phyloP scores from a whole-genome alignment of 2,329 filamentous ascomycete genomes.

The Aspergillus sp. region DNA sequence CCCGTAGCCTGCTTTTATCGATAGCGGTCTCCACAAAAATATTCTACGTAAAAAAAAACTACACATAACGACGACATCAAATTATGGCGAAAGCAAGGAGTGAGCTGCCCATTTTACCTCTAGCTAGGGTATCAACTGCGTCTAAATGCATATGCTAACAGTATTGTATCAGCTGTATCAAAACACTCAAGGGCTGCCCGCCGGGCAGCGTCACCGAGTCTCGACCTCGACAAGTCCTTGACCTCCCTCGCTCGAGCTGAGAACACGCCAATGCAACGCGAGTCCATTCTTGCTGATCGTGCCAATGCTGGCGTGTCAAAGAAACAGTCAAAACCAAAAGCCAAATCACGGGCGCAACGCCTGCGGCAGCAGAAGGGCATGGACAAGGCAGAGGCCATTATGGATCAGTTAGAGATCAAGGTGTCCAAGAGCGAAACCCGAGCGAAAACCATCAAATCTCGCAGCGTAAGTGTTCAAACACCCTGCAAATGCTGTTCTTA shows the following conservation, averaged over 20 bases:
- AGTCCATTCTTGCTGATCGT: conserved; percentile 51
- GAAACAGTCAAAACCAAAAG: conserved; percentile 49
- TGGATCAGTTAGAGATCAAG: conserved; percentile 58
- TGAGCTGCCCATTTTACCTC: conserved; percentile 16
- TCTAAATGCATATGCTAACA: conserved; percentile 10
- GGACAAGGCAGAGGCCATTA: conserved; percentile 55
- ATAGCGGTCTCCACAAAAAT: conserved; percentile 35
- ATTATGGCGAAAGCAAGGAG: conserved; percentile 42
- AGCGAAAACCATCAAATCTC: conserved; percentile 49
- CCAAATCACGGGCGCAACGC: conserved; percentile 53
- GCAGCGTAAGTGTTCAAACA: conserved; percentile 38
- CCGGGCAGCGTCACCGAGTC: conserved; percentile 55
- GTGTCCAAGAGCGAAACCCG: conserved; percentile 52
- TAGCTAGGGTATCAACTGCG: neutral
- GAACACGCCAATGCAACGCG: conserved; percentile 38
- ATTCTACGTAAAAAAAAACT: conserved; percentile 10
- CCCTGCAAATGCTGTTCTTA: neutral
- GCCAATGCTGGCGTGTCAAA: conserved; percentile 54
- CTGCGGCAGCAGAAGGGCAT: conserved; percentile 55
- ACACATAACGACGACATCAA: conserved; percentile 12
- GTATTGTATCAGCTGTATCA: conserved; percentile 45
- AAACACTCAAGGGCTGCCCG: conserved; percentile 60
- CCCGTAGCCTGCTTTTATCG: conserved; percentile 38
- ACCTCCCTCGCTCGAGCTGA: conserved; percentile 43
- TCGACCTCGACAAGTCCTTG: conserved; percentile 53